Base-by-base conservation (phyloP, 371 early-diverging fungal genomes). In the Mucor sp. region DNA sequence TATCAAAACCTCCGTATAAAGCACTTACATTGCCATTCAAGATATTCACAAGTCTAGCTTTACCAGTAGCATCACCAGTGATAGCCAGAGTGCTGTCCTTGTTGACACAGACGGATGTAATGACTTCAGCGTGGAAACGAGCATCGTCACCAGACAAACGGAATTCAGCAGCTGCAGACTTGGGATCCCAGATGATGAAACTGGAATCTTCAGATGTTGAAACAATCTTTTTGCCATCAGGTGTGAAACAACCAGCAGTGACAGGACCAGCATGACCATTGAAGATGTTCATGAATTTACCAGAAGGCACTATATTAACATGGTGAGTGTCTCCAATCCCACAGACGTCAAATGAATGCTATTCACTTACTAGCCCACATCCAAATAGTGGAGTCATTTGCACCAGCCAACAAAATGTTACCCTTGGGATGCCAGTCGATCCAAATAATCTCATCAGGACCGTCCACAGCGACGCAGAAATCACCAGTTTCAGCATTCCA, bases 381-480 rank as follows among this genome's bases (percentile, higher is more conserved):
- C 97, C 97, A 98, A 59, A 97, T 75, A 3, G 94, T 92, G 1
- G 91, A 90, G 77, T 98, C 99, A 25, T 78, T 82, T 32, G 93
- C 87, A 35, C 98, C 98, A 6, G 93, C 94, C 25, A 97, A 75
- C 39, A 99, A 65, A 21, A 97, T 92, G 62, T 89, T 89, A 48
- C 99, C 99, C 68, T 92, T 89, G 9, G 96, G 96, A 81, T 99
- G 99, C 98, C 98, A 99, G 69, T 92, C 80, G 37, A 97, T 69
- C 97, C 98, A 98, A 35, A 70, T 44, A 1, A 62, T 58, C 35
- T 98, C 99, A 72, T 91, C 91, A 12, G 97, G 95, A 5, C 97
- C 98, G 64, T 97, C 97, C 19, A 96, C 86, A 17, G 82, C 66
- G 2, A 82, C 77, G 27, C 91, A 83, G 41, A 80, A 78, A 66